These are phyloP conservation scores for Protea cynaroides DNA, from an alignment of 164 flowering plant genomes.

Conservation along the genomic window DNA sequence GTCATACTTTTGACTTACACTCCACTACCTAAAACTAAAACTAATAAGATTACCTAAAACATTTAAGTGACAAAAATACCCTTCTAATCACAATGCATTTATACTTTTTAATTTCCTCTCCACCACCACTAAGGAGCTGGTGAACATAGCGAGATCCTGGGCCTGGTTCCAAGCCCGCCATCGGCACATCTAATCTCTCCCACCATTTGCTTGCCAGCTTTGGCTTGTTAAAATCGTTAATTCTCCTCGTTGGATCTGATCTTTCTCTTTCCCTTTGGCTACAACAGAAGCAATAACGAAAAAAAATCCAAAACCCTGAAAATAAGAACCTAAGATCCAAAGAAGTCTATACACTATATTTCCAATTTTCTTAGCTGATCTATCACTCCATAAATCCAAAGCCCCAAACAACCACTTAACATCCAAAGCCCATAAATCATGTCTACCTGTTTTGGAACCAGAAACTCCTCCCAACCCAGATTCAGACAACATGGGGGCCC, in stretches of 20 bases:
- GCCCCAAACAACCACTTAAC: background rate
- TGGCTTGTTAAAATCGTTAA: too few species aligned
- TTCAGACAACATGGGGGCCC: too few species aligned
- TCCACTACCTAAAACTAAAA: too few species aligned
- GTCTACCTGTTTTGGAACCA: background rate
- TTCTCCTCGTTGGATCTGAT: background rate
- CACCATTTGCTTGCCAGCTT: conserved; percentile 47
- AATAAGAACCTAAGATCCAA: background rate
- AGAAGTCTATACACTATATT: conserved; percentile 3
- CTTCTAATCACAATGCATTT: too few species aligned
- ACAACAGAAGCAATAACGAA: background rate
- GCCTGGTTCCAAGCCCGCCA: conserved; percentile 37
- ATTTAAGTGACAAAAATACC: too few species aligned
- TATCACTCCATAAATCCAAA: background rate
- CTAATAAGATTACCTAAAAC: too few species aligned
- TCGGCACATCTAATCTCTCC: conserved; percentile 41
- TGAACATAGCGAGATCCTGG: conserved; percentile 36
- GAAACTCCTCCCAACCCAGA: background rate
- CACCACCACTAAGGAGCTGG: conserved; percentile 36
- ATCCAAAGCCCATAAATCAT: background rate
- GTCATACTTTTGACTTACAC: too few species aligned
- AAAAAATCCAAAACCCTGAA: background rate
- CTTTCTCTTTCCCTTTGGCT: background rate
- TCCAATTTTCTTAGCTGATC: background rate
- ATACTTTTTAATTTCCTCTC: too few species aligned